Evolutionary conservation across 179 eudicot genomes (phyloP).

Genomic region (Beta lomatogona): DNA sequence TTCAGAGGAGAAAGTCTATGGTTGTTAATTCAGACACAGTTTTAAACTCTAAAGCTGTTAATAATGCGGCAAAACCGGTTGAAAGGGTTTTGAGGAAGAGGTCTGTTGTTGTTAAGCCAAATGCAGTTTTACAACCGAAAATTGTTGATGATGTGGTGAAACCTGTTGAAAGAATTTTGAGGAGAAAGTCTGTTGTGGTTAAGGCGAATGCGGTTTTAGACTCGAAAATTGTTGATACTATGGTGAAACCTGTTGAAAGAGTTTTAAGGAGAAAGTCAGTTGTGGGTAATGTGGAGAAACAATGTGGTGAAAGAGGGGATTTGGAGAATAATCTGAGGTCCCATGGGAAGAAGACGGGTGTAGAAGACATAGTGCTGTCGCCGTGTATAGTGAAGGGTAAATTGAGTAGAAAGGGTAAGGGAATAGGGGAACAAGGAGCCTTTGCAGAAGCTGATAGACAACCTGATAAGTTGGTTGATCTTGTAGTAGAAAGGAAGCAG

Average conservation of each 20-base stretch:
- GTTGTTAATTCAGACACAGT: not conserved
- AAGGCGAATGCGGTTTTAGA: not conserved
- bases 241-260: not conserved
- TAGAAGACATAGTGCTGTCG: not conserved
- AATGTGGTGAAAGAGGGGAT: not conserved
- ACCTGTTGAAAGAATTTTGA: not conserved
- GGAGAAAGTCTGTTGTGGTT: not conserved
- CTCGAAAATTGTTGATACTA: not conserved
- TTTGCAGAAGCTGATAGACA: no score
- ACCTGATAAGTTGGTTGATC: no score
- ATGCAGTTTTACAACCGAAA: not conserved
- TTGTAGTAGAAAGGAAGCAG: no score
- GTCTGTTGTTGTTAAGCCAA: not conserved
- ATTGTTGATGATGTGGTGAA: not conserved
- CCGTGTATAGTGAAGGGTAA: not conserved
- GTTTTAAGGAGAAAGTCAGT: not conserved
- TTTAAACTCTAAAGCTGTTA: not conserved
- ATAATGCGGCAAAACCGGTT: not conserved
- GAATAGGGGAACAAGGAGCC: no score
- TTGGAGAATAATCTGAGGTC: not conserved
- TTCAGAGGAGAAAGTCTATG: not conserved
- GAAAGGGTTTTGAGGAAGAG: not conserved
- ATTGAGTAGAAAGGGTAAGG: not conserved
- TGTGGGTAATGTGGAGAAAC: not conserved
- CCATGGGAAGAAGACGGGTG: not conserved